Evolutionary conservation across 805 yeast species (phyloP).

Genomic region (Cephaloascus fragrans): DNA sequence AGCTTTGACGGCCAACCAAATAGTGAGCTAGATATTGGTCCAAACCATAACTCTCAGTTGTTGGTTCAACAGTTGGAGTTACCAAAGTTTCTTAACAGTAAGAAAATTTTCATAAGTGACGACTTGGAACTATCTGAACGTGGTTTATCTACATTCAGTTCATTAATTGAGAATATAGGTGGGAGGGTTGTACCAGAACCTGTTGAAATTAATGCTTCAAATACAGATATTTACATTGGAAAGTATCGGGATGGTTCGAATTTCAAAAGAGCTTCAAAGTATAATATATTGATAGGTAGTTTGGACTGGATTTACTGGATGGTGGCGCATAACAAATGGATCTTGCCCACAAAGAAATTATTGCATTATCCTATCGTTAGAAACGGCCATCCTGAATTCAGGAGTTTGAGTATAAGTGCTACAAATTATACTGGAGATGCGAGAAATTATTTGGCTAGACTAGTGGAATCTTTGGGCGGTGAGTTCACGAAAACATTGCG

Average conservation of each 20-base stretch:
- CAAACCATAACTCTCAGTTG: neutral
- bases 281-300: conserved; percentile 46
- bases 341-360: conserved; percentile 43
- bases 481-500: conserved; percentile 58
- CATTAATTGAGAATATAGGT: conserved; percentile 41
- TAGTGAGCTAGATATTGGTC: neutral
- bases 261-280: conserved; percentile 34
- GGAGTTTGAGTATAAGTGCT: conserved; percentile 47
- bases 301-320: conserved; percentile 69
- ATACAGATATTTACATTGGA: conserved; percentile 44
- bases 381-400: conserved; percentile 43
- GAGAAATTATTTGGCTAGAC: conserved; percentile 54
- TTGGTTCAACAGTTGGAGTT: neutral
- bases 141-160: conserved; percentile 24
- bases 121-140: conserved; percentile 48
- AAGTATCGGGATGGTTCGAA: conserved; percentile 49
- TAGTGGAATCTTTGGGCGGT: conserved; percentile 68
- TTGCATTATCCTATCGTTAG: conserved; percentile 63
- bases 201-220: conserved; percentile 6
- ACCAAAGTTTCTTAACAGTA: conserved; percentile 26
- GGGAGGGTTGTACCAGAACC: conserved; percentile 31
- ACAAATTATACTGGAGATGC: conserved; percentile 86
- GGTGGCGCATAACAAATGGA: conserved; percentile 45
- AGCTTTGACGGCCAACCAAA: neutral
- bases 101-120: conserved; percentile 37